phyloP scores from a whole-genome alignment of 2,329 filamentous ascomycete species.

The Nigrospora osmanthi region DNA sequence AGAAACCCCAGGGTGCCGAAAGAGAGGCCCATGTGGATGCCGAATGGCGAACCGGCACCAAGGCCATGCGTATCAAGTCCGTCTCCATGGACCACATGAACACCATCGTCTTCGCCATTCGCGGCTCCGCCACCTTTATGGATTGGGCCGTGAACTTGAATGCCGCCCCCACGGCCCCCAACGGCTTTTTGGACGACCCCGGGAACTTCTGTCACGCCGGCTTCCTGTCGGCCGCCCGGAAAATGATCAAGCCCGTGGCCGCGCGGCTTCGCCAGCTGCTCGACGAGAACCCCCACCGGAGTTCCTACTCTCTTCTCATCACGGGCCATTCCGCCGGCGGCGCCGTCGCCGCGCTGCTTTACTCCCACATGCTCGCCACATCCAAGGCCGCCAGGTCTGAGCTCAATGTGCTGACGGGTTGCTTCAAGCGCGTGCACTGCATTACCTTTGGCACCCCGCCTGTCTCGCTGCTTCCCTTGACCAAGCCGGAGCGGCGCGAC shows the following conservation, averaged over 20 bases:
- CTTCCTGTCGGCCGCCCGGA: constrained; percentile 67
- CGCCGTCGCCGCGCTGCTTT: constrained; percentile 72
- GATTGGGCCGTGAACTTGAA: constrained; percentile 85
- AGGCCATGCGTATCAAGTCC: constrained; percentile 79
- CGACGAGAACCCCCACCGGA: constrained; percentile 60
- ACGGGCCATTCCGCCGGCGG: constrained; percentile 85
- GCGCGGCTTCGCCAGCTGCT: constrained; percentile 61
- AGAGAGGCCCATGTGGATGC: constrained; percentile 62
- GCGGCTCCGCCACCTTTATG: constrained; percentile 71
- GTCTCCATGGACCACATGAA: constrained; percentile 70
- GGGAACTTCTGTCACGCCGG: constrained; percentile 75
- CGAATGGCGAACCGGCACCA: constrained; percentile 67
- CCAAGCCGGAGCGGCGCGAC: constrained; percentile 42
- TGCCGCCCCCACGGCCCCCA: constrained; percentile 56
- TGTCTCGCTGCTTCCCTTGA: constrained; percentile 61
- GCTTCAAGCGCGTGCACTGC: constrained; percentile 76
- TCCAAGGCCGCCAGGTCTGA: constrained; percentile 52
- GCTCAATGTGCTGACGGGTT: constrained; percentile 58
- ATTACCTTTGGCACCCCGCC: constrained; percentile 81
- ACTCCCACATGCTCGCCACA: constrained; percentile 68
- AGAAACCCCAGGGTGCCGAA: constrained; percentile 53
- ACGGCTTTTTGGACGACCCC: constrained; percentile 67
- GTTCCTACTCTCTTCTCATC: constrained; percentile 64
- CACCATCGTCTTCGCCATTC: constrained; percentile 76
- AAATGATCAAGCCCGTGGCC: constrained; percentile 69